Evolutionary conservation across 345 rosid genomes (phyloP).

Genomic region (Euclidium syriacum): DNA sequence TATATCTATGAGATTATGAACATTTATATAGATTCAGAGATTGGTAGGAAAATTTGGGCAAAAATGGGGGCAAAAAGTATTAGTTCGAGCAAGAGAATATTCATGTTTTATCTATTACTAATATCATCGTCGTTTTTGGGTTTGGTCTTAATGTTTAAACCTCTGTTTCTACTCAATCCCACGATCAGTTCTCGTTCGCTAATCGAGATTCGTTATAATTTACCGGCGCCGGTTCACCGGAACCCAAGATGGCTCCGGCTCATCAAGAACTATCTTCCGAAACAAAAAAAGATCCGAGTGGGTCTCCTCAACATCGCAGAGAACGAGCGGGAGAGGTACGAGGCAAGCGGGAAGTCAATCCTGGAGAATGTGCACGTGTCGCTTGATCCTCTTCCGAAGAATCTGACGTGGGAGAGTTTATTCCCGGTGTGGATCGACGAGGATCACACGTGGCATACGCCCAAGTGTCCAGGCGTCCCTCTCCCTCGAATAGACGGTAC

Average conservation of each 20-base stretch:
- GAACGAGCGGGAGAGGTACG: neutral
- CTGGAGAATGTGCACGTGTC: constrained; percentile 34
- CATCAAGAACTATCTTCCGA: constrained; percentile 25
- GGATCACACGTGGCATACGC: constrained; percentile 25
- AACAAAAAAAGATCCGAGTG: constrained; percentile 37
- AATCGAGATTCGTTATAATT: constrained; percentile 6
- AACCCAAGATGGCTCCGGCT: constrained; percentile 40
- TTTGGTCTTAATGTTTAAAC: constrained; percentile 32
- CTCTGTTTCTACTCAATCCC: constrained; percentile 10
- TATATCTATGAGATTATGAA: neutral
- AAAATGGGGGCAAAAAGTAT: constrained; percentile 37
- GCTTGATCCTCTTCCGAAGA: constrained; percentile 36
- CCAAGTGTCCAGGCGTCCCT: constrained; percentile 65
- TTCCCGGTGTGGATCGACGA: constrained; percentile 91
- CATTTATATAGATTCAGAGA: neutral
- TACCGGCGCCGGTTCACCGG: neutral
- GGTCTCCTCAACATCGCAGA: constrained; percentile 51
- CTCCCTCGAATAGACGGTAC: constrained; percentile 39
- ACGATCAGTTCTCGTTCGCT: constrained; percentile 17
- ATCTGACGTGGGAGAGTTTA: constrained; percentile 47
- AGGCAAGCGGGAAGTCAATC: constrained; percentile 8
- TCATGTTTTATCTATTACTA: constrained; percentile 34
- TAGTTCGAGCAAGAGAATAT: constrained; percentile 29
- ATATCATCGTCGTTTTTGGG: constrained; percentile 37
- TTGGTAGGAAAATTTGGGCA: neutral